Percentiles rank a stretch among this genome's conserved stretches.
Conservation (phyloP, 495 filamentous ascomycete genomes). For the Aeminium ludgeri region DNA sequence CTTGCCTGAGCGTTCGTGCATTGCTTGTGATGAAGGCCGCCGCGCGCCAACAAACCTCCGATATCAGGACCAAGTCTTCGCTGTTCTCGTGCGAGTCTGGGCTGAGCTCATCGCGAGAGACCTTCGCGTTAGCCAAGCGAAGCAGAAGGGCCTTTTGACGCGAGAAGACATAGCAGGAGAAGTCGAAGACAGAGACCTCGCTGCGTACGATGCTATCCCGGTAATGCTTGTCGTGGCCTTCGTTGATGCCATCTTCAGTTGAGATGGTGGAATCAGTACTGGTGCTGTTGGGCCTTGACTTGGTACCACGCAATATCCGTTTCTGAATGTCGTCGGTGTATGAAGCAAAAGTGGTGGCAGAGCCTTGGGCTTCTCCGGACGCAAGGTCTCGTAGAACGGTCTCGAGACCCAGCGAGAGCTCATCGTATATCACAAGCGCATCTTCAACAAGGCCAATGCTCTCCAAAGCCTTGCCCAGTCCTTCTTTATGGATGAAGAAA, state of each 20-base stretch:
- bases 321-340: slow-evolving; percentile 54
- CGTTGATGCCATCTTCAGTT: neutral
- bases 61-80: slow-evolving; percentile 59
- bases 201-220: slow-evolving; percentile 87
- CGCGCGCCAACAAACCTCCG: slow-evolving; percentile 63
- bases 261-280: slow-evolving; percentile 17
- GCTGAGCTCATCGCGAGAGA: slow-evolving; percentile 1
- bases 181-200: slow-evolving; percentile 94
- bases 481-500: slow-evolving; percentile 94
- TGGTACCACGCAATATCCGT: slow-evolving; percentile 11
- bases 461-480: slow-evolving; percentile 82
- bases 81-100: slow-evolving; percentile 14
- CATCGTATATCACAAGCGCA: slow-evolving; percentile 81
- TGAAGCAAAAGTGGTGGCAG: slow-evolving; percentile 46
- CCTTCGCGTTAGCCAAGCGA: slow-evolving; percentile 51
- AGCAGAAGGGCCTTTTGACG: slow-evolving; percentile 72
- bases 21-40: slow-evolving; percentile 66
- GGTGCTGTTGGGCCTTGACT: slow-evolving; percentile 4
- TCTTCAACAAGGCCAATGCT: slow-evolving; percentile 93
- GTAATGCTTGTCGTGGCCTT: slow-evolving; percentile 44
- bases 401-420: slow-evolving; percentile 73
- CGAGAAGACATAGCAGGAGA: slow-evolving; percentile 84
- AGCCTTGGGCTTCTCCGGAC: slow-evolving; percentile 35
- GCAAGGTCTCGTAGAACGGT: slow-evolving; percentile 61
- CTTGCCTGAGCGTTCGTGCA: slow-evolving; percentile 58